Evolutionary conservation across 371 early-diverging fungal genomes (phyloP).

Genomic region (Nematocida sp.): DNA sequence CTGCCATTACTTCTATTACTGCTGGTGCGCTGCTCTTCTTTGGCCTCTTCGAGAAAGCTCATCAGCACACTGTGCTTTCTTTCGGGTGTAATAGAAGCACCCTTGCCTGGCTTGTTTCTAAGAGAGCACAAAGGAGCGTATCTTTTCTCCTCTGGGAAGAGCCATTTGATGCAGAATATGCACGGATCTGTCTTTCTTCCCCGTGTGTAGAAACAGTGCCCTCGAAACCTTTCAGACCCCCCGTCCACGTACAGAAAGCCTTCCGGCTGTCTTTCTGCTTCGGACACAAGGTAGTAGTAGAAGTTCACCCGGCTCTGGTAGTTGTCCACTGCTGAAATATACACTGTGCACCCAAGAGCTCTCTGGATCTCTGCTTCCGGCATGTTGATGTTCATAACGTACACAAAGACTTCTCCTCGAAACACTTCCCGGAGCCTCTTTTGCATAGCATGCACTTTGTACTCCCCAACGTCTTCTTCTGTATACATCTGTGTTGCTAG

Average conservation of each 20-base stretch:
- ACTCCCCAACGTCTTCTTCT: conserved; percentile 20
- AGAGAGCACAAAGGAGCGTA: conserved; percentile 4
- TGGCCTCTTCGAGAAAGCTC: conserved; percentile 5
- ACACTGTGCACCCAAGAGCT: conserved; percentile 5
- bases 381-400: conserved; percentile 4
- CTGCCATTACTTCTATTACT: too few relatives aligned
- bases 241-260: conserved; percentile 19
- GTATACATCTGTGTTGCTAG: conserved; percentile 3
- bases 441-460: conserved; percentile 7
- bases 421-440: neutral
- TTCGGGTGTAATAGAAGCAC: neutral
- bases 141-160: conserved; percentile 22
- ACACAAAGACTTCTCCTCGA: neutral
- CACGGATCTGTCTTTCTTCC: conserved; percentile 3
- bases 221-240: conserved; percentile 30
- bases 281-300: conserved; percentile 37
- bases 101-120: neutral
- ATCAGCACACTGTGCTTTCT: neutral
- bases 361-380: neutral
- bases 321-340: conserved; percentile 37
- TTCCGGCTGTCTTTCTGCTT: neutral
- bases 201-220: conserved; percentile 15
- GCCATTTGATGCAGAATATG: conserved; percentile 40
- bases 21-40: too few relatives aligned
- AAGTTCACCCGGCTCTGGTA: conserved; percentile 43